Evolutionary conservation across 148 eudicot species (phyloP).

Genomic region (Rhododendron williamsianum): DNA sequence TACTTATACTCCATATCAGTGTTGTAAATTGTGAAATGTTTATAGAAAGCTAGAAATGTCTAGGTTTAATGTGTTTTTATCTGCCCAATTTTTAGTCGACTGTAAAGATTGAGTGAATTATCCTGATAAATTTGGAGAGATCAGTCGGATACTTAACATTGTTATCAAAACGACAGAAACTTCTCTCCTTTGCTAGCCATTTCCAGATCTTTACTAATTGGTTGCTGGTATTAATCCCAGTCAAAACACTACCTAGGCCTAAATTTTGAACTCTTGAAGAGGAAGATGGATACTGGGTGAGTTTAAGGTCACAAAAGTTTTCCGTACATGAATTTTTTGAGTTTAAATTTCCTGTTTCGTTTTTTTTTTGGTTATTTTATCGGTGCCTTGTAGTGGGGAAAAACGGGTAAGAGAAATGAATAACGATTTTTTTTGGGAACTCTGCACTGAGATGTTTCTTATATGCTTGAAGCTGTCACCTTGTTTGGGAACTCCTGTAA

Average conservation of each 20-base stretch:
- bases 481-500: background rate
- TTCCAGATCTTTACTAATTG: background rate
- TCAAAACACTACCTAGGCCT: background rate
- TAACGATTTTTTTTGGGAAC: background rate
- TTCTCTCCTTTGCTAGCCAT: background rate
- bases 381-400: background rate
- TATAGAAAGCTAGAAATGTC: background rate
- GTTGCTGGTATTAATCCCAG: background rate
- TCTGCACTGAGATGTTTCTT: background rate
- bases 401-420: background rate
- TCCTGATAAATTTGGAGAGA: background rate
- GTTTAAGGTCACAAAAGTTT: background rate
- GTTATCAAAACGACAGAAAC: background rate
- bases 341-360: background rate
- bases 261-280: background rate
- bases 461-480: background rate
- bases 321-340: background rate
- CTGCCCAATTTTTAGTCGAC: background rate
- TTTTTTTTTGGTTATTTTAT: too few relatives aligned
- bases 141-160: background rate
- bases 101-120: background rate
- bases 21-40: background rate
- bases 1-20: background rate
- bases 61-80: background rate
- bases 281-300: background rate